A percentile compares a stretch with the other conserved stretches of the same genome.
Conservation (phyloP, 495 filamentous ascomycete genomes). For the Talaromyces wortmannii region DNA sequence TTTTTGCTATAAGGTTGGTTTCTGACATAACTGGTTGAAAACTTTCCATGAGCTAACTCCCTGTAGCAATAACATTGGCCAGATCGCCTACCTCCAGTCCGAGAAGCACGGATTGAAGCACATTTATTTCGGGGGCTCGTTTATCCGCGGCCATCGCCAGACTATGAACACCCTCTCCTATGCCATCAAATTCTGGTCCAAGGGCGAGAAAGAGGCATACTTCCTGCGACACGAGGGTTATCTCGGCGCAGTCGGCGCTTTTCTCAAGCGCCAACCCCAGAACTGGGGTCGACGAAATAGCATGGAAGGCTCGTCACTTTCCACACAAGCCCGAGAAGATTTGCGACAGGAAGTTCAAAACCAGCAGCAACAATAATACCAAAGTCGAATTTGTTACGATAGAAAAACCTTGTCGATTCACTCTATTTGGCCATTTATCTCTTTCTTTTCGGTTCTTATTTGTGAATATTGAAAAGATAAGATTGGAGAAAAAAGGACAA, state of each 20-base stretch:
- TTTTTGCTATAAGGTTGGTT: slow-evolving; percentile 71
- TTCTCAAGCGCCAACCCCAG: slow-evolving; percentile 79
- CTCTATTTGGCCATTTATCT: too few species aligned
- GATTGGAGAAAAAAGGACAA: too few species aligned
- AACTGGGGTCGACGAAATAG: slow-evolving; percentile 90
- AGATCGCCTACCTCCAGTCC: slow-evolving; percentile 92
- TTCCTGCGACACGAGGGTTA: slow-evolving; percentile 96
- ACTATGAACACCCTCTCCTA: slow-evolving; percentile 96
- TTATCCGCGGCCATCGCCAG: slow-evolving; percentile 92
- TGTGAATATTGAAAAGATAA: too few species aligned
- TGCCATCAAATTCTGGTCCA: slow-evolving; percentile 95
- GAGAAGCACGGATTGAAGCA: slow-evolving; percentile 84
- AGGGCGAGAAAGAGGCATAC: slow-evolving; percentile 89
- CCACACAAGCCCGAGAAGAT: slow-evolving; percentile 15
- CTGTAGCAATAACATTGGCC: slow-evolving; percentile 88
- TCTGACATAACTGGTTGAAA: not conserved
- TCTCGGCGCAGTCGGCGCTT: slow-evolving; percentile 92
- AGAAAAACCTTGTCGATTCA: too few species aligned
- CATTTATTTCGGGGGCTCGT: slow-evolving; percentile 96
- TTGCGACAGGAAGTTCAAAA: not conserved
- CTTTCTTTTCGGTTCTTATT: too few species aligned
- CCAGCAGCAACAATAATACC: not conserved
- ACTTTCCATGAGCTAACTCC: not conserved
- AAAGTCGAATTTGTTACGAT: not conserved
- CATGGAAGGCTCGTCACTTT: slow-evolving; percentile 39